These are phyloP conservation scores for Heritiera fomes DNA, from an alignment of 345 rosid genomes.

Conservation along the genomic window DNA sequence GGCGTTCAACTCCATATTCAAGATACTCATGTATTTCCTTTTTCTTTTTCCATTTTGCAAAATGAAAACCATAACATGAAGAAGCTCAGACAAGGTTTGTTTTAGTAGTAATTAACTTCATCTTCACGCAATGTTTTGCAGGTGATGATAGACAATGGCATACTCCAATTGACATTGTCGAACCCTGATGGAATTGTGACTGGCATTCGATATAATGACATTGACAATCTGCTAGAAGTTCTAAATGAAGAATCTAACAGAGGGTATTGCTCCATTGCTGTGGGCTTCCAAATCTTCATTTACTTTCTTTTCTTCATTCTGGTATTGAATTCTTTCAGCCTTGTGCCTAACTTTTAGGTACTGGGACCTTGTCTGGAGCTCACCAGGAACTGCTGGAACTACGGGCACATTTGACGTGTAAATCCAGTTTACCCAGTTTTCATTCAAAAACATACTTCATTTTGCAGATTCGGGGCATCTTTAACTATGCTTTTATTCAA, in stretches of 20 bases:
- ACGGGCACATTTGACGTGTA: constrained; percentile 68
- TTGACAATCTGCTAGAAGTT: constrained; percentile 85
- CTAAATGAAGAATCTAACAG: constrained; percentile 70
- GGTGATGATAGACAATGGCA: constrained; percentile 84
- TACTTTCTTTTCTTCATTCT: not conserved
- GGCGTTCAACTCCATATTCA: constrained; percentile 34
- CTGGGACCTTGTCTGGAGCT: constrained; percentile 61
- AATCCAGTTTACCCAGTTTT: not conserved
- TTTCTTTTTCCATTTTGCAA: no score
- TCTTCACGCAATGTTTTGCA: constrained; percentile 27
- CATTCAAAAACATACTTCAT: not conserved
- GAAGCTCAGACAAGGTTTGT: not conserved
- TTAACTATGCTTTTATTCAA: not conserved
- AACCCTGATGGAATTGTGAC: constrained; percentile 80
- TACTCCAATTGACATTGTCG: constrained; percentile 67
- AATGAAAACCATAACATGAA: not conserved
- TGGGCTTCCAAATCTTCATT: not conserved
- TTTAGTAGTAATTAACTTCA: not conserved
- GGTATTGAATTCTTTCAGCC: not conserved
- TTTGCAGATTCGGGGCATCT: not conserved
- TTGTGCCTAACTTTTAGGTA: constrained; percentile 41
- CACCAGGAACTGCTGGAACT: constrained; percentile 34
- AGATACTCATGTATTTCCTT: constrained; percentile 35
- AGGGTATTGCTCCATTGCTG: constrained; percentile 49
- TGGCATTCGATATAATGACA: constrained; percentile 58